A percentile compares a stretch with the other conserved stretches of the same genome.
Conservation (phyloP, 106 monocot species). For the Dendrobium catenatum region DNA sequence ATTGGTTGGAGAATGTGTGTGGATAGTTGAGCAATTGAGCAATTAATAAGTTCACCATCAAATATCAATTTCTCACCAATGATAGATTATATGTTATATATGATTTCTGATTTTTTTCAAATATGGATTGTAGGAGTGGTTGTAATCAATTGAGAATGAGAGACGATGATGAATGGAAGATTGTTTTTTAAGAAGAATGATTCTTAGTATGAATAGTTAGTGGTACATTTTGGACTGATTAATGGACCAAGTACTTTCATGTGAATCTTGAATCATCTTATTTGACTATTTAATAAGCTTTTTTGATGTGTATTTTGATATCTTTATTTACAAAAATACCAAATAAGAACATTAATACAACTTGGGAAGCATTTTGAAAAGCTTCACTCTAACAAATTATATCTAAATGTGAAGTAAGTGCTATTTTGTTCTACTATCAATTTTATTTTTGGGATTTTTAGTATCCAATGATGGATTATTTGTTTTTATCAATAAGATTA, state of each 20-base stretch:
- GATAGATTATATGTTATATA: conserved; percentile 5
- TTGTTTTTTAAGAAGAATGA: background rate
- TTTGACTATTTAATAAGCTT: background rate
- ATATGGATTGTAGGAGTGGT: conserved; percentile 2
- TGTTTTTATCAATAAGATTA: background rate
- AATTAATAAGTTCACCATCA: conserved; percentile 10
- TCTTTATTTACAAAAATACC: no score
- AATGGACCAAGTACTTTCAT: conserved; percentile 11
- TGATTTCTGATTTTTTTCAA: background rate
- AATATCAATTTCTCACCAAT: conserved; percentile 11
- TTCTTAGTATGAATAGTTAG: conserved; percentile 3
- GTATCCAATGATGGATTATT: background rate
- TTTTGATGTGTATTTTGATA: no score
- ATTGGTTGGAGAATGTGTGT: conserved; percentile 4
- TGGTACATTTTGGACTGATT: conserved; percentile 3
- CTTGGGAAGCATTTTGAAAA: no score
- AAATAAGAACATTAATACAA: no score
- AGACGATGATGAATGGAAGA: background rate
- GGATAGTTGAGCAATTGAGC: background rate
- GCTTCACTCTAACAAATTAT: no score
- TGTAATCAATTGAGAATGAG: conserved; percentile 1
- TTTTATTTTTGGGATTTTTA: no score
- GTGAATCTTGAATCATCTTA: conserved; percentile 1
- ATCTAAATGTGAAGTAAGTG: no score
- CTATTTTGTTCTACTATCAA: no score